A percentile compares a stretch with the other conserved stretches of the same genome.
Conservation (phyloP, 495 filamentous ascomycete species). For the Talaromyces stipitatus region DNA sequence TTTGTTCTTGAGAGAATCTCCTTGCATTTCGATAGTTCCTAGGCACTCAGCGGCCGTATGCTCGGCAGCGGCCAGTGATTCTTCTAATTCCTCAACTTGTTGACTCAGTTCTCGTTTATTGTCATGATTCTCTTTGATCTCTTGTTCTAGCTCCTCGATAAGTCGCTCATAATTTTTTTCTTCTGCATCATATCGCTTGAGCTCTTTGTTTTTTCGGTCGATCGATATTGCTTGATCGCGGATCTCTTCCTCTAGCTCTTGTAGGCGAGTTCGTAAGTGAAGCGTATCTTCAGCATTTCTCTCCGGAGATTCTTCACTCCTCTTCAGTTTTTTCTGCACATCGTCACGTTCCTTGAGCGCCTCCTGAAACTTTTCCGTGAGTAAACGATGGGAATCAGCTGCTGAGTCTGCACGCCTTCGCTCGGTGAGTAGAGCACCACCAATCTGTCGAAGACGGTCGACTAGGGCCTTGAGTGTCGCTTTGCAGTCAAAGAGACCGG, state of each 20-base stretch:
- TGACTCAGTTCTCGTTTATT: no score
- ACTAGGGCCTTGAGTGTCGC: constrained; percentile 31
- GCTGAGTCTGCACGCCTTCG: constrained; percentile 21
- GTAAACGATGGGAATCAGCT: constrained; percentile 23
- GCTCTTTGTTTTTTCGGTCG: constrained; percentile 51
- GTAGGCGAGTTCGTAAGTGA: constrained; percentile 33
- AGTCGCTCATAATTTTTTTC: constrained; percentile 50
- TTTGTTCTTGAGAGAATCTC: constrained; percentile 4
- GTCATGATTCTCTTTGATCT: constrained; percentile 8
- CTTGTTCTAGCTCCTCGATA: constrained; percentile 20
- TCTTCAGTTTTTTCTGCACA: constrained; percentile 35
- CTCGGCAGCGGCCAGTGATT: background rate
- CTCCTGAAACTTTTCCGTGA: constrained; percentile 38
- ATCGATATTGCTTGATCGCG: constrained; percentile 51
- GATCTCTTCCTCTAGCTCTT: constrained; percentile 43
- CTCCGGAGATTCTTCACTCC: constrained; percentile 48
- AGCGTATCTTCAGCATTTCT: constrained; percentile 46
- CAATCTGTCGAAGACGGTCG: constrained; percentile 28
- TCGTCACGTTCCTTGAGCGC: constrained; percentile 28
- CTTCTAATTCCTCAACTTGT: background rate
- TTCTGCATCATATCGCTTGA: constrained; percentile 56
- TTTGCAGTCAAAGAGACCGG: background rate
- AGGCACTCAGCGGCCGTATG: background rate
- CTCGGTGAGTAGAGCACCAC: constrained; percentile 27
- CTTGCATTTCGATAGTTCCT: background rate